Conservation (phyloP, 2,329 filamentous ascomycete species). For the Alternaria sp. region DNA sequence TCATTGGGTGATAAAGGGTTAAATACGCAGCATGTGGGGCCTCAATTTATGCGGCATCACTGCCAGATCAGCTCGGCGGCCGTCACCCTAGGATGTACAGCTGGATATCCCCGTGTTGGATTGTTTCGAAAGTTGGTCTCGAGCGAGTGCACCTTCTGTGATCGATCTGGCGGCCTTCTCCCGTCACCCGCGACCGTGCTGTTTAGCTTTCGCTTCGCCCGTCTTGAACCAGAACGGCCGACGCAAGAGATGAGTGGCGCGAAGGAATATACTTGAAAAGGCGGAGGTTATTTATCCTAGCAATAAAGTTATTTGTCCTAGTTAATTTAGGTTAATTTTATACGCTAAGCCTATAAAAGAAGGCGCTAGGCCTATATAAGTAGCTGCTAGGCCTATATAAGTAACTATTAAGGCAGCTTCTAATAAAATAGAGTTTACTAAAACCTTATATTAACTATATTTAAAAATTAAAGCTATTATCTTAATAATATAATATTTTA, state of each 20-base stretch:
- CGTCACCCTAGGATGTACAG: neutral
- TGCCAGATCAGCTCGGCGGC: slow-evolving; percentile 3
- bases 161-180: slow-evolving; percentile 6
- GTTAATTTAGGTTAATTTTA: no score
- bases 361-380: no score
- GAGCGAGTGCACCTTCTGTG: slow-evolving; percentile 8
- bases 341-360: no score
- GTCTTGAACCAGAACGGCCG: neutral
- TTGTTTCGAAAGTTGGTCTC: slow-evolving; percentile 8
- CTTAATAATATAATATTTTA: no score
- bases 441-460: no score
- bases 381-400: no score
- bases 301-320: no score
- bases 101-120: neutral
- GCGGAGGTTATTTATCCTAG: no score
- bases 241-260: slow-evolving; percentile 2
- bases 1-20: slow-evolving; percentile 6
- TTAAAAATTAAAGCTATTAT: no score
- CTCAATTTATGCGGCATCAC: slow-evolving; percentile 18
- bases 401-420: no score
- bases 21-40: slow-evolving; percentile 10
- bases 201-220: slow-evolving; percentile 3
- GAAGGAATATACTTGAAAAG: slow-evolving; percentile 2
- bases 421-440: no score
- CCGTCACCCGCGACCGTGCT: neutral